Evolutionary conservation across 2,329 filamentous ascomycete genomes (phyloP).

Genomic region (Cryphonectria naterciae): DNA sequence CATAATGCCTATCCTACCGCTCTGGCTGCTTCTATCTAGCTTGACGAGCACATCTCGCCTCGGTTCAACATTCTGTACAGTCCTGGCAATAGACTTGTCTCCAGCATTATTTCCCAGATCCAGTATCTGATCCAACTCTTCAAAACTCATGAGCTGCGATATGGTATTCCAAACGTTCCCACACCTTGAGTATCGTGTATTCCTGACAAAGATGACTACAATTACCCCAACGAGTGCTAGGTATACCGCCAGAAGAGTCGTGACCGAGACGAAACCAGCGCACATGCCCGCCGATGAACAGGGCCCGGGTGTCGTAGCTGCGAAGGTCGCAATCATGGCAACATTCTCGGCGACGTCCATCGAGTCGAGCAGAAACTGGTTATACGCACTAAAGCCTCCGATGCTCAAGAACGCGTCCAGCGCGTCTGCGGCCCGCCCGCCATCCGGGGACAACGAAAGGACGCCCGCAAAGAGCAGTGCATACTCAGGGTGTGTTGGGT

Average conservation of each 20-base stretch:
- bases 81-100: not conserved
- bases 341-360: conserved; percentile 16
- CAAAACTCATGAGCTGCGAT: conserved; percentile 13
- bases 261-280: conserved; percentile 11
- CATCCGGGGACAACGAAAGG: not conserved
- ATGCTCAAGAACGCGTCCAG: conserved; percentile 2
- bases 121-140: not conserved
- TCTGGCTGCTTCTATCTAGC: not conserved
- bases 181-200: conserved; percentile 12
- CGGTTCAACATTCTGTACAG: not conserved
- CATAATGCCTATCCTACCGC: not conserved
- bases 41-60: not conserved
- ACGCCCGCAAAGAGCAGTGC: not conserved
- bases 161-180: conserved; percentile 18
- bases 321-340: not conserved
- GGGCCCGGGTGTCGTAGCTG: not conserved
- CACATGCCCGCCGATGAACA: conserved; percentile 2
- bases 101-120: not conserved
- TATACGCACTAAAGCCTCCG: conserved; percentile 1
- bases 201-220: not conserved
- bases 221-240: not conserved
- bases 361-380: conserved; percentile 1
- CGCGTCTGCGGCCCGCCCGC: conserved; percentile 16
- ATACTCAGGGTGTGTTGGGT: not conserved
- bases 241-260: conserved; percentile 2